A percentile compares a stretch with the other conserved stretches of the same genome.
Evolutionary conservation across 495 filamentous ascomycete genomes (phyloP).

Genomic region (Immersiella caudata): DNA sequence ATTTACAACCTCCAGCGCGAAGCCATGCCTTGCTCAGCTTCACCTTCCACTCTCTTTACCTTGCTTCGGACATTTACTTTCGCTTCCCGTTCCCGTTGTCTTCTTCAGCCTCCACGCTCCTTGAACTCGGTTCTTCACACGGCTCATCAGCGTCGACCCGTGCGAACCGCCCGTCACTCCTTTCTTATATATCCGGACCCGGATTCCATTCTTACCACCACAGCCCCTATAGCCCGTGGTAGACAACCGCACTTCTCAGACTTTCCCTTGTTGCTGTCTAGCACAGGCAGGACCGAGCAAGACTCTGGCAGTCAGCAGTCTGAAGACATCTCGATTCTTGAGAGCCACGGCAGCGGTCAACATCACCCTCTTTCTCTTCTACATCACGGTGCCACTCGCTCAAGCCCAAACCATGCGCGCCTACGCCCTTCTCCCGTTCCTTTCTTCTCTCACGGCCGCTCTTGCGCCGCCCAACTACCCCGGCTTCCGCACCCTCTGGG

Average conservation of each 20-base stretch:
- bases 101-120: constrained; percentile 10
- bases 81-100: not conserved
- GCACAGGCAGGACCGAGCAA: not conserved
- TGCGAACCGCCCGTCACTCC: constrained; percentile 2
- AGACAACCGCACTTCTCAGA: not conserved
- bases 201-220: constrained; percentile 4
- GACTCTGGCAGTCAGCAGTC: not conserved
- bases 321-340: not conserved
- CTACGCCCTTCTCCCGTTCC: constrained; percentile 24
- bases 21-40: not conserved
- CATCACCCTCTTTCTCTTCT: not conserved
- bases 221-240: not conserved
- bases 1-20: constrained; percentile 16
- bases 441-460: constrained; percentile 33
- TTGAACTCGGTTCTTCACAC: not conserved
- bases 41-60: constrained; percentile 4
- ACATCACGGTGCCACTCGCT: too few species aligned
- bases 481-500: constrained; percentile 35
- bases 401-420: constrained; percentile 32
- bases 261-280: not conserved
- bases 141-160: not conserved
- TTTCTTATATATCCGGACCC: constrained; percentile 5
- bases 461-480: constrained; percentile 26
- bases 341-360: too few species aligned
- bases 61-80: constrained; percentile 15